Percentiles rank a stretch among this genome's conserved stretches.
phyloP scores from a whole-genome alignment of 2,329 filamentous ascomycete species.

The Penicillium sp. region DNA sequence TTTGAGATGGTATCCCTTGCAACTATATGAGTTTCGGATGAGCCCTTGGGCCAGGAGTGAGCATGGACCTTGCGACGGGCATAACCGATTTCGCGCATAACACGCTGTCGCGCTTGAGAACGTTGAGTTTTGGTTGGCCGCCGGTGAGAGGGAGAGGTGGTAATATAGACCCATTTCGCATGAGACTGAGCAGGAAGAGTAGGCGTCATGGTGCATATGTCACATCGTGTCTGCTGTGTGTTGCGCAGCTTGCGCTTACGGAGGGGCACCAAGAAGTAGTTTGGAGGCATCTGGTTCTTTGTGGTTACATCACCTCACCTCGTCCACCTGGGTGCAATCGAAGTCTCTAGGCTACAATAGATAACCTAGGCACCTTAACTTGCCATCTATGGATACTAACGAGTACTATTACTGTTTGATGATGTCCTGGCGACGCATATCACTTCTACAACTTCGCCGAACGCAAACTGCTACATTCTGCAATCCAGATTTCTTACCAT shows the following conservation, averaged over 20 bases:
- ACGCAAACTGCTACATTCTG: not conserved
- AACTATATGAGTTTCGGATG: not conserved
- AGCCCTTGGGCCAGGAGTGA: not conserved
- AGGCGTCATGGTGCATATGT: not conserved
- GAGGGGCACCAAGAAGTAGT: not conserved
- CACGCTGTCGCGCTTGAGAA: not conserved
- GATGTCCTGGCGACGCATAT: not conserved
- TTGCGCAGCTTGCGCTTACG: not conserved
- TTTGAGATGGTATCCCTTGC: not conserved
- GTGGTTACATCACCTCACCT: not conserved
- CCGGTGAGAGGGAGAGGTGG: not conserved
- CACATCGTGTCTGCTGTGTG: not conserved
- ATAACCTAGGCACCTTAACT: not conserved
- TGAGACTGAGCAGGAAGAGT: not conserved
- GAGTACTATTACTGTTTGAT: not conserved
- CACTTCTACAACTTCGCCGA: not conserved
- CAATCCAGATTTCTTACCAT: not conserved
- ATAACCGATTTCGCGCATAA: not conserved
- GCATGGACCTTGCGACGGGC: not conserved
- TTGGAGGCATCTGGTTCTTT: not conserved
- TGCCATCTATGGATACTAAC: too few species aligned
- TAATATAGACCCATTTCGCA: not conserved
- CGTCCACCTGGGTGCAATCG: not conserved
- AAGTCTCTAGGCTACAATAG: not conserved
- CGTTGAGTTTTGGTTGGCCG: not conserved